Base-by-base conservation (phyloP, 2,329 filamentous ascomycete genomes). In the Phialocephala sp. region DNA sequence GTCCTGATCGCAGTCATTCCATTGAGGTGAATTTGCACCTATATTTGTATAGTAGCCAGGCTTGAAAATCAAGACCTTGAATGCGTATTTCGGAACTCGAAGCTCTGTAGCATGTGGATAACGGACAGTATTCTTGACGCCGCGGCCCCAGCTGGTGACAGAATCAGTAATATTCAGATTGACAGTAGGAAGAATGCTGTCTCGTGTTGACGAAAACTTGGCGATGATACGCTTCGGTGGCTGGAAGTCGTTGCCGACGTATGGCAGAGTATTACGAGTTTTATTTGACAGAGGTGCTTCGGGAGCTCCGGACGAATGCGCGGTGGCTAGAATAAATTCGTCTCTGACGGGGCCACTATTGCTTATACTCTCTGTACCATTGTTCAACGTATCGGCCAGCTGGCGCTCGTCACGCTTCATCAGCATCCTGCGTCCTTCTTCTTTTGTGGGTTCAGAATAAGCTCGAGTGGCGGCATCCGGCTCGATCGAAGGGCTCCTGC, bases 21-120 rank as follows among this genome's bases (percentile, higher is more conserved):
- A 70, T 18, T 65, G 43, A 15, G 69, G 56, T n/a, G 59, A 57
- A 61, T 43, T 45, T 8, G 45, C 54, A 18, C 54, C 71, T 11
- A 80, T 82, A 64, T 84, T 82, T 60, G 84, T 84, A 64, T 92
- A 89, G 65, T 89, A 89, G 12, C 86, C 86, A 0, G 88, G 84
- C 63, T 86, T 88, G 84, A 90, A 93, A 36, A 95, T 86, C 39
- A 92, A 82, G 43, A 97, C 81, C 72, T 91, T 90, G 71, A 97
- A 87, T 0, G 92, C 93, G 68, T 89, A 89, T 75, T 94, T 94
- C 1, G 94, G 92, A 41, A 98, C 87, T 18, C 89, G 89, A 1
- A 82, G 84, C 70, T 97, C 92, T 27, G 80, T 79, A 36, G 77
- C 80, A 57, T 89, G 81, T 0, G 84, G 78, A 72, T 93, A 92